These are phyloP conservation scores for Tarenaya hassleriana DNA, from an alignment of 345 rosid species.

Conservation along the genomic window DNA sequence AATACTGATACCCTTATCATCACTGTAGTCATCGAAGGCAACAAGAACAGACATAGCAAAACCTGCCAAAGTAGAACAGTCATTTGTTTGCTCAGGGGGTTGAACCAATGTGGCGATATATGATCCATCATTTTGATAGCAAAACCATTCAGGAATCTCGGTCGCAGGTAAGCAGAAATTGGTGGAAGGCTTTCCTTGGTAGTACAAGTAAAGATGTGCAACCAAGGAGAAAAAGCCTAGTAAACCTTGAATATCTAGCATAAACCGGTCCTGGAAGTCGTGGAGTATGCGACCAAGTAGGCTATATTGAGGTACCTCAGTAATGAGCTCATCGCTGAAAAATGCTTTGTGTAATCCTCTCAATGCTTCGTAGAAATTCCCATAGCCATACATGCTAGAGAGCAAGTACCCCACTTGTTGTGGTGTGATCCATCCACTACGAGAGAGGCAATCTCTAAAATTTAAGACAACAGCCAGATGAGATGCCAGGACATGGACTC, in stretches of 20 bases:
- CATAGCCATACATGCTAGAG: constrained; percentile 15
- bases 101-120: background rate
- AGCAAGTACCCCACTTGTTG: constrained; percentile 10
- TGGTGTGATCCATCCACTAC: constrained; percentile 11
- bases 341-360: constrained; percentile 9
- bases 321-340: constrained; percentile 11
- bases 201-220: constrained; percentile 15
- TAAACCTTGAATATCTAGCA: constrained; percentile 5
- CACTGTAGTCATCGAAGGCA: constrained; percentile 12
- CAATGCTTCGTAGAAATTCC: constrained; percentile 13
- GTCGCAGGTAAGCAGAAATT: constrained; percentile 12
- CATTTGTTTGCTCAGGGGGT: background rate
- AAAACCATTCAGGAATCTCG: constrained; percentile 16
- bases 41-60: constrained; percentile 15
- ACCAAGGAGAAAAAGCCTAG: constrained; percentile 12
- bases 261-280: constrained; percentile 11
- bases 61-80: constrained; percentile 12
- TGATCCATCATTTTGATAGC: constrained; percentile 12
- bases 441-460: constrained; percentile 7
- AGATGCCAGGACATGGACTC: constrained; percentile 11
- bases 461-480: constrained; percentile 9
- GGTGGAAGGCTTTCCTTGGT: constrained; percentile 18
- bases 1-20: constrained; percentile 15
- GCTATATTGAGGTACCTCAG: constrained; percentile 4
- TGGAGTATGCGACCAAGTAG: constrained; percentile 14